These are phyloP conservation scores for Penicillium hesseltinei DNA, from an alignment of 2,329 filamentous ascomycete species.

Conservation along the genomic window DNA sequence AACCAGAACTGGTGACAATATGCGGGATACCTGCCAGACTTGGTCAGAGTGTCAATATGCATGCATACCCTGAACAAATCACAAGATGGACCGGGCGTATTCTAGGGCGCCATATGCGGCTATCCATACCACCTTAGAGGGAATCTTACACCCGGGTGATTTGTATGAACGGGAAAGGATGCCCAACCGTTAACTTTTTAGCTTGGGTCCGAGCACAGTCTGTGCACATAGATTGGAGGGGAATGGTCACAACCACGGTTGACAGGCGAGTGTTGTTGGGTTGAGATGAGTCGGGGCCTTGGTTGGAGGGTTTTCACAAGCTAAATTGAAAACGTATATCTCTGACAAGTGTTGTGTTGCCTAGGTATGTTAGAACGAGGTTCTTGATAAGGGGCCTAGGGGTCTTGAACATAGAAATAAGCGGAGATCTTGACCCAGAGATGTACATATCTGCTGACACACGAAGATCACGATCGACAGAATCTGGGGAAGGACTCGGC, in stretches of 20 bases:
- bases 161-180: not conserved
- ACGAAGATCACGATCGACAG: conserved; percentile 5
- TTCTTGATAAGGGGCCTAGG: too few relatives aligned
- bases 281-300: not conserved
- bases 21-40: not conserved
- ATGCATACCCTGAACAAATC: not conserved
- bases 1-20: not conserved
- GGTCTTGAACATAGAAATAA: not conserved
- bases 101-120: not conserved
- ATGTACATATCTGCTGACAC: not conserved
- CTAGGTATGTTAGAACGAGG: not conserved
- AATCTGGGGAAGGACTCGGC: not conserved
- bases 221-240: not conserved
- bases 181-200: not conserved
- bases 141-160: not conserved
- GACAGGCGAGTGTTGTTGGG: not conserved
- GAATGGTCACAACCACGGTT: not conserved
- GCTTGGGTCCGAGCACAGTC: conserved; percentile 1
- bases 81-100: too few relatives aligned
- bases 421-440: not conserved
- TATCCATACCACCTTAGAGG: not conserved
- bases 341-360: not conserved
- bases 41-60: not conserved
- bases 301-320: not conserved
- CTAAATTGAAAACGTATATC: not conserved